A percentile compares a stretch with the other conserved stretches of the same genome.
phyloP scores from a whole-genome alignment of 768 basidiomycete species.

The Russula vinacea region DNA sequence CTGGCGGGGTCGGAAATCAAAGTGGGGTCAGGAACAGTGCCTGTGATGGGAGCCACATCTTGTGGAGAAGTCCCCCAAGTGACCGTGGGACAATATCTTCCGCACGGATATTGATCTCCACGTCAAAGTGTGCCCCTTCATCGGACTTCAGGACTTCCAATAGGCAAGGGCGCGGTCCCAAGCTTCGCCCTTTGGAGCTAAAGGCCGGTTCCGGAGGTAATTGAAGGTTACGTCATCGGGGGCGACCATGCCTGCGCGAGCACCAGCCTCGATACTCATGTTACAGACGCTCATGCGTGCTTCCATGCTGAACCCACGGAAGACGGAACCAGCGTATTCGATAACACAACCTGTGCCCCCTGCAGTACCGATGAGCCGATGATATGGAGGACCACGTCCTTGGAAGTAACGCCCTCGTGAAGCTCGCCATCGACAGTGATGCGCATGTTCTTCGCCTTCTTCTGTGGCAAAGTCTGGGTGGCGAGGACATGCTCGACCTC shows the following conservation, averaged over 20 bases:
- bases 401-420: slow-evolving; percentile 54
- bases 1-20: slow-evolving; percentile 45
- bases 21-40: slow-evolving; percentile 52
- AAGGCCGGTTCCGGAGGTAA: slow-evolving; percentile 57
- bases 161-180: slow-evolving; percentile 61
- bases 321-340: slow-evolving; percentile 57
- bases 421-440: slow-evolving; percentile 58
- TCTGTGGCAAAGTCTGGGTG: slow-evolving; percentile 60
- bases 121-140: slow-evolving; percentile 57
- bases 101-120: slow-evolving; percentile 53
- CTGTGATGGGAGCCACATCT: slow-evolving; percentile 58
- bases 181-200: slow-evolving; percentile 54
- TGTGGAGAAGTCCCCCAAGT: slow-evolving; percentile 68
- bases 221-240: slow-evolving; percentile 61
- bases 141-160: slow-evolving; percentile 56
- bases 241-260: slow-evolving; percentile 63
- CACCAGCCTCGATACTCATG: slow-evolving; percentile 68
- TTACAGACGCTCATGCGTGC: slow-evolving; percentile 60
- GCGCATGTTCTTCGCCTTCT: slow-evolving; percentile 64
- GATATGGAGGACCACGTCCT: slow-evolving; percentile 63
- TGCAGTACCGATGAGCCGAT: slow-evolving; percentile 65
- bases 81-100: slow-evolving; percentile 63
- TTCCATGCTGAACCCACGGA: slow-evolving; percentile 59
- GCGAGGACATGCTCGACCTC: slow-evolving; percentile 70
- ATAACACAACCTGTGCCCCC: slow-evolving; percentile 64